Percentiles rank a stretch among this genome's conserved stretches.
Evolutionary conservation across 805 yeast species (phyloP).

Genomic region (Schizosaccharomyces cryophilus): DNA sequence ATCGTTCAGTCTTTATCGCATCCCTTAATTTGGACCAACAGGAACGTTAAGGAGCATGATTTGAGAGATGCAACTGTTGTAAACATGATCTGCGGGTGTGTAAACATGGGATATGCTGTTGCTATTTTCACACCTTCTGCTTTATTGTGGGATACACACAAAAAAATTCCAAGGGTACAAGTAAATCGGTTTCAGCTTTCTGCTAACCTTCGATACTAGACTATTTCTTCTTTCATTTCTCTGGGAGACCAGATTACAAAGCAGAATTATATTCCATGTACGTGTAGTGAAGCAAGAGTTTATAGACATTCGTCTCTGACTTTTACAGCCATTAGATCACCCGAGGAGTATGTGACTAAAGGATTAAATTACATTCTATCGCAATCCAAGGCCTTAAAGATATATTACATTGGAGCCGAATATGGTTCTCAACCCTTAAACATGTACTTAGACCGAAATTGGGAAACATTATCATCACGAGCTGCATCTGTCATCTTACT

Average conservation of each 20-base stretch:
- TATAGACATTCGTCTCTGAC: not conserved
- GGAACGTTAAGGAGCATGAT: not conserved
- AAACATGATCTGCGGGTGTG: not conserved
- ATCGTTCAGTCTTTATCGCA: not conserved
- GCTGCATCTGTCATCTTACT: not conserved
- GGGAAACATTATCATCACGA: not conserved
- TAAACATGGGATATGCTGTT: not conserved
- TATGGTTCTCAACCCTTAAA: not conserved
- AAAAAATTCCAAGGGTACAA: not conserved
- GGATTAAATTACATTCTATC: not conserved
- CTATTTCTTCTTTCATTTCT: not conserved
- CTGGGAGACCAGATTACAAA: not conserved
- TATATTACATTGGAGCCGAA: not conserved
- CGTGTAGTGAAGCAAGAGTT: not conserved
- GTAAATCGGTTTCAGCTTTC: not conserved
- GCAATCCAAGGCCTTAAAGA: not conserved
- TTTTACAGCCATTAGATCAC: not conserved
- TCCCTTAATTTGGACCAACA: not conserved
- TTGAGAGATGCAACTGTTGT: not conserved
- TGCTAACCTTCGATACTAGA: not conserved
- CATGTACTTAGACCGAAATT: not conserved
- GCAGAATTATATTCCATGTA: not conserved
- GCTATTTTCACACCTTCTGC: not conserved
- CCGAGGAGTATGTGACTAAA: not conserved
- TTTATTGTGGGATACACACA: not conserved